Evolutionary conservation across 2,329 filamentous ascomycete genomes (phyloP), one percentile per base, ranked within the genome.

Genomic region (Thielaviopsis musarum): DNA sequence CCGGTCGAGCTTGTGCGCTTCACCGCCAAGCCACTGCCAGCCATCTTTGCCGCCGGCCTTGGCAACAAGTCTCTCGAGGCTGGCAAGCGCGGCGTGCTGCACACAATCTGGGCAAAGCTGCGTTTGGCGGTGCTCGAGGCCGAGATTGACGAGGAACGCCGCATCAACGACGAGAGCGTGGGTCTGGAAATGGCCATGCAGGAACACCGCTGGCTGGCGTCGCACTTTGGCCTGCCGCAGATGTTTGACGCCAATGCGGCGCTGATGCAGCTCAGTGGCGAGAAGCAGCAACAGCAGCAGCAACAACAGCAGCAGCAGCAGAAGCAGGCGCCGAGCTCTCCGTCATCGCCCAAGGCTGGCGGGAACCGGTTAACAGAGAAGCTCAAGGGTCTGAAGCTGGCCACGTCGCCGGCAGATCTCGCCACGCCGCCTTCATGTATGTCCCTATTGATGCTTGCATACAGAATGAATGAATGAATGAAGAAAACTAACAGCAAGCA

Each of bases 71-170:
- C 49, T 10, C 80, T 81, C 13, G 76, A 80, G 24, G 75, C 82
- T 19, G 87, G 88, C 6, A 83, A 84, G 66, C 86, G 88, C 63
- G 90, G 90, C 1, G 88, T 95, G 1, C 72, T 95, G 62, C 91
- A 95, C 68, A 95, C 88, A 1, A 82, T 91, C 61, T 96, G 91
- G 89, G 91, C 88, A 19, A 90, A 90, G 74, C 85, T 87, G 69
- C 77, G 90, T 51, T 73, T 95, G 22, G 81, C 82, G 34, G 83
- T 87, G 63, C 74, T 95, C 54, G 81, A 89, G 57, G 77, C 77
- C 61, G 90, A 95, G 73, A 91, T 95, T 65, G 81, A 79, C 10
- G 74, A 75, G 7, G 90, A 95, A 73, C 79, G 85, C 67, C 78
- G 78, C 65, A 74, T 77, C 63, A 95, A 94, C 67, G 78, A 79